A percentile compares a stretch with the other conserved stretches of the same genome.
Evolutionary conservation across 208 protist genomes (phyloP).

Genomic region (Leishmania amazonensis): DNA sequence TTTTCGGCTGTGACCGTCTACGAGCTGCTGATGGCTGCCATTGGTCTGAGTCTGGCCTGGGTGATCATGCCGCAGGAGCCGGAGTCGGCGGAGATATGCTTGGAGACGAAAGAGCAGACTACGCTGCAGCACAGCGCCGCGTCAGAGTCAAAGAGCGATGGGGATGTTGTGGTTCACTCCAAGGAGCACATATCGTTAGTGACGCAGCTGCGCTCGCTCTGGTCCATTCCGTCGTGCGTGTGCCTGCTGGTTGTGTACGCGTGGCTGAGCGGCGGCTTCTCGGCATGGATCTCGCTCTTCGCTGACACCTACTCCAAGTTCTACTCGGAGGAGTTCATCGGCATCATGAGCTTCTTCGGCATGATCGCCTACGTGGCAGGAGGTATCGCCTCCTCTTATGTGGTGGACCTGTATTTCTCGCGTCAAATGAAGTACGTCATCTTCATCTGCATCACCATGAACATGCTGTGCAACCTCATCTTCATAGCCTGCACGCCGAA

Average conservation of each 20-base stretch:
- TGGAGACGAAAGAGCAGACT: slow-evolving; percentile 6
- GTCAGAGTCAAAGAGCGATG: slow-evolving; percentile 1
- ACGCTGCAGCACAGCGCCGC: slow-evolving; percentile 1
- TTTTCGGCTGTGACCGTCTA: slow-evolving; percentile 72
- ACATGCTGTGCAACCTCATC: slow-evolving; percentile 74
- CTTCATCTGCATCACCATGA: slow-evolving; percentile 85
- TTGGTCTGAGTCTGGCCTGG: slow-evolving; percentile 57
- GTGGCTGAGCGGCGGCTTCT: slow-evolving; percentile 84
- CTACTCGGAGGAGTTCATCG: slow-evolving; percentile 76
- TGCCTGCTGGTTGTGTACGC: slow-evolving; percentile 83
- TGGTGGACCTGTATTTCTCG: slow-evolving; percentile 81
- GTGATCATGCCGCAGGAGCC: slow-evolving; percentile 62
- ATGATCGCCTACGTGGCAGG: slow-evolving; percentile 80
- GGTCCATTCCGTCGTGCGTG: slow-evolving; percentile 66
- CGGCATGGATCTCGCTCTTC: slow-evolving; percentile 87
- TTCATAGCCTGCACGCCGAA: slow-evolving; percentile 83
- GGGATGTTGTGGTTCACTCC: slow-evolving; percentile 21
- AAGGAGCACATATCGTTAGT: slow-evolving; percentile 51
- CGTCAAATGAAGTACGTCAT: slow-evolving; percentile 92
- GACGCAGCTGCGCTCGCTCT: slow-evolving; percentile 57
- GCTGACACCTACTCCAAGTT: slow-evolving; percentile 69
- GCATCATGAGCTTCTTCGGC: slow-evolving; percentile 83
- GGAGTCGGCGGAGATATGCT: slow-evolving; percentile 3
- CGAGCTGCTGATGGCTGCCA: slow-evolving; percentile 63
- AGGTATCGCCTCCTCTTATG: slow-evolving; percentile 74